Evolutionary conservation across 1,284 basidiomycete genomes (phyloP).

Genomic region (Rhodotorula mucilaginosa): DNA sequence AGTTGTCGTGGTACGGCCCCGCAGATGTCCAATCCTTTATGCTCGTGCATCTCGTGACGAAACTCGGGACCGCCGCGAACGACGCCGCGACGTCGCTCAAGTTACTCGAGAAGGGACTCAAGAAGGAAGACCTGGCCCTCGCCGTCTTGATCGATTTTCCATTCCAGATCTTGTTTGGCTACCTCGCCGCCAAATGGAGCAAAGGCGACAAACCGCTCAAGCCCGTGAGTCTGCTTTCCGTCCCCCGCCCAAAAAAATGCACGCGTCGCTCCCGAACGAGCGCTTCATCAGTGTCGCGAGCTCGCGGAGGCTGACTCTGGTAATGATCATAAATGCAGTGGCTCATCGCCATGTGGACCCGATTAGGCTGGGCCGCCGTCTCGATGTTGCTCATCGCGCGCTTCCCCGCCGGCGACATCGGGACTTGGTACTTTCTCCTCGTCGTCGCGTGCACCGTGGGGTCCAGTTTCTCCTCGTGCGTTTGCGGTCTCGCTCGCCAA

Average conservation of each 20-base stretch:
- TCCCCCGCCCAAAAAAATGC: too few relatives aligned
- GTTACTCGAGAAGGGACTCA: conserved; percentile 93
- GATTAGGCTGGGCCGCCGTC: conserved; percentile 65
- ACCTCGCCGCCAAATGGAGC: conserved; percentile 87
- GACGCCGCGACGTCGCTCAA: conserved; percentile 91
- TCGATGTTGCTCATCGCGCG: conserved; percentile 76
- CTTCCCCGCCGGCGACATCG: conserved; percentile 68
- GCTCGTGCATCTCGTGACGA: conserved; percentile 83
- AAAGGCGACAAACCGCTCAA: conserved; percentile 50
- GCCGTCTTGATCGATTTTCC: conserved; percentile 97
- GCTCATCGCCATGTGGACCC: conserved; percentile 87
- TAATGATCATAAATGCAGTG: conserved; percentile 60
- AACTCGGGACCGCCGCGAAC: conserved; percentile 93
- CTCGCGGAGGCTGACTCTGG: background rate
- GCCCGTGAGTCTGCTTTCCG: conserved; percentile 41
- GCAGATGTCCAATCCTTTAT: conserved; percentile 88
- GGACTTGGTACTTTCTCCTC: conserved; percentile 75
- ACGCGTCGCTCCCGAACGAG: too few relatives aligned
- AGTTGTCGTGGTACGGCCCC: background rate
- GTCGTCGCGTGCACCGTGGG: conserved; percentile 76
- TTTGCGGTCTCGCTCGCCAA: background rate
- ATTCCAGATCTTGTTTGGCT: conserved; percentile 93
- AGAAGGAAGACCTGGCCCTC: conserved; percentile 90
- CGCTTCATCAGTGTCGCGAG: too few relatives aligned
- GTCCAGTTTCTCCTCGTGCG: conserved; percentile 79